Base-by-base conservation (phyloP, 495 filamentous ascomycete species). In the Talaromyces liani region DNA sequence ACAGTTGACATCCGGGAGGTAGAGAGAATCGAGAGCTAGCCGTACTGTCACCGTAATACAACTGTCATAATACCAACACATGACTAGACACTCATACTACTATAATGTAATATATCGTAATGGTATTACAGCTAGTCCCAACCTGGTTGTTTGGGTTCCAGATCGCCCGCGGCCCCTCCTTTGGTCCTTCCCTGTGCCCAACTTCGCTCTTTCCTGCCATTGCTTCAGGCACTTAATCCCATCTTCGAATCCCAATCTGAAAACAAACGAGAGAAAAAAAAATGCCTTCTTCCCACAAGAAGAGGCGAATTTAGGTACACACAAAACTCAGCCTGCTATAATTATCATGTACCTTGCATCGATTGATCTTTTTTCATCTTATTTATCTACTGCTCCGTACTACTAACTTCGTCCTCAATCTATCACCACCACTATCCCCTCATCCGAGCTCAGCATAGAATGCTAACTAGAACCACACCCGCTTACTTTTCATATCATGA, bases 171-270 rank as follows among this genome's bases (percentile, higher is more conserved):
- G 45, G 45, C 53, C 53, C 53, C 53, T 56, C 53, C 53, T 29
- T 56, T 6, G 12, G 2, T 56, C 14, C 53, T 10, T 9, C 24
- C 16, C 27, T 54, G 49, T 54, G 49, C 49, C 49, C 49, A 54
- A 41, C 36, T 41, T 41, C 36, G 36, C 36, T 41, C 49, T 20
- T 54, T 20, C 49, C 49, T 25, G 33, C 33, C n/a, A 56, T 22
- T 27, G 53, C 53, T 56, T 56, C 53, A 56, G 53, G 53, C 53
- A 56, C 53, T 56, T 56, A 56, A 29, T 56, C 53, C 51, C 51
- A 55, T 55, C 51, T 24, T 24, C 51, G 51, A 55, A 24, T 55
- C 51, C 51, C 51, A 55, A 55, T 29, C 49, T 36, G 33, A 41
- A 9, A 41, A 41, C 12, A 41, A 41, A 16, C 36, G 12, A 41